These are phyloP conservation scores for Aspergillus neoniger DNA, from an alignment of 2,329 filamentous ascomycete species.

Conservation along the genomic window DNA sequence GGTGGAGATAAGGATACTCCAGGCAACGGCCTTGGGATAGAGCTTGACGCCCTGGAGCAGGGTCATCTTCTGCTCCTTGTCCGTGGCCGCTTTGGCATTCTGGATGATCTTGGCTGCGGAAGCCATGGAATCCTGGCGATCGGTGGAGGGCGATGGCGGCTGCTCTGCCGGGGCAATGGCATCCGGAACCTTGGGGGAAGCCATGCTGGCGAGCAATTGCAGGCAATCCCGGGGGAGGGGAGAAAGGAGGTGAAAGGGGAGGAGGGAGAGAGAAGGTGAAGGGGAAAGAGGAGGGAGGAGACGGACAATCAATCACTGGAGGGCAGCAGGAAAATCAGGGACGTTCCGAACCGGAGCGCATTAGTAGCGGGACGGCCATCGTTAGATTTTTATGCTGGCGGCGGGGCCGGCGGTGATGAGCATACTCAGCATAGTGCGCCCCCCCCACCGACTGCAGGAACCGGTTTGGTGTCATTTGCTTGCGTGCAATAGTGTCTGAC, in stretches of 20 bases:
- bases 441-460: neutral
- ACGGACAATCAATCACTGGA: neutral
- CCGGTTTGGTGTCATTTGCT: neutral
- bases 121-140: constrained; percentile 23
- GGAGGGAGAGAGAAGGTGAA: neutral
- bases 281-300: neutral
- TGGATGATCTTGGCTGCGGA: constrained; percentile 38
- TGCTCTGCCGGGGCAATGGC: constrained; percentile 28
- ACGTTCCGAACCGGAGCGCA: constrained; percentile 8
- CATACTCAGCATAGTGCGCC: neutral
- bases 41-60: constrained; percentile 74
- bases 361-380: constrained; percentile 8
- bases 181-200: constrained; percentile 31
- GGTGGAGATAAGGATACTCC: constrained; percentile 84
- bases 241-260: neutral
- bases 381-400: constrained; percentile 11
- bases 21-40: constrained; percentile 83
- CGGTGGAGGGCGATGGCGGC: constrained; percentile 17
- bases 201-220: constrained; percentile 26
- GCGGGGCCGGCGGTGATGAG: constrained; percentile 5
- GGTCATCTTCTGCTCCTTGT: constrained; percentile 65
- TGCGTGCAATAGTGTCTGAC: neutral
- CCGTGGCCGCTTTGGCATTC: constrained; percentile 46
- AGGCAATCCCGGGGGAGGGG: constrained; percentile 2
- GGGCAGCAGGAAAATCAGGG: constrained; percentile 11